Evolutionary conservation across 2,329 filamentous ascomycete species (phyloP), one percentile per base, ranked within the genome.

Genomic region (Fusarium setosum): DNA sequence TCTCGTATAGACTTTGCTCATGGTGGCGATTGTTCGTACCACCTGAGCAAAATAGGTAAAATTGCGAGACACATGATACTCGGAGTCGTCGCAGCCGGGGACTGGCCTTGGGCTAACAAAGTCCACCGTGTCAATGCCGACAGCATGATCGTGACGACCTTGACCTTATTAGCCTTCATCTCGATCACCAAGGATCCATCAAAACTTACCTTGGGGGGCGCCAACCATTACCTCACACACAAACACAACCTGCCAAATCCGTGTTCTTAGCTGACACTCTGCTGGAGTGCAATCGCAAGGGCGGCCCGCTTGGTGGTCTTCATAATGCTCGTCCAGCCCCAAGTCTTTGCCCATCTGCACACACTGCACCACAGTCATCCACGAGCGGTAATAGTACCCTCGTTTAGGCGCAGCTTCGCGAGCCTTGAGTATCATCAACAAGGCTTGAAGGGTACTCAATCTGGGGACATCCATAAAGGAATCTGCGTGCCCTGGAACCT

Each of bases 381-480:
- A 98, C 1, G 96, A 98, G 34, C 95, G 90, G 79, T 96, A 98
- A 77, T 96, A 98, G 75, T 98, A 98, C 1, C 96, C 96, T 61
- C 93, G 89, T 74, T 97, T 97, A 0, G 95, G 94, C 9, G 92
- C 89, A n/a, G 92, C 92, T 77, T 98, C 95, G 65, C 94, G 88
- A 2, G 95, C 96, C 77, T 98, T 98, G 40, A 97, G 81, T 17
- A 97, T 84, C 41, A 98, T 90, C 41, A 97, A 81, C 62, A 97
- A 83, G 4, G 94, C 95, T 79, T 98, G 95, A 10, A 98, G 89
- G 0, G 96, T 98, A 78, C 93, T 97, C 44, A 98, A 75, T 48
- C 95, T 87, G 3, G 95, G 94, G 21, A 95, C 89, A 72, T 97
- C 95, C 86, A 97, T 94, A 76, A 97, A 98, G 48, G 92, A 93